phyloP scores from a whole-genome alignment of 2,329 filamentous ascomycete species.

The Remersonia thermophila region DNA sequence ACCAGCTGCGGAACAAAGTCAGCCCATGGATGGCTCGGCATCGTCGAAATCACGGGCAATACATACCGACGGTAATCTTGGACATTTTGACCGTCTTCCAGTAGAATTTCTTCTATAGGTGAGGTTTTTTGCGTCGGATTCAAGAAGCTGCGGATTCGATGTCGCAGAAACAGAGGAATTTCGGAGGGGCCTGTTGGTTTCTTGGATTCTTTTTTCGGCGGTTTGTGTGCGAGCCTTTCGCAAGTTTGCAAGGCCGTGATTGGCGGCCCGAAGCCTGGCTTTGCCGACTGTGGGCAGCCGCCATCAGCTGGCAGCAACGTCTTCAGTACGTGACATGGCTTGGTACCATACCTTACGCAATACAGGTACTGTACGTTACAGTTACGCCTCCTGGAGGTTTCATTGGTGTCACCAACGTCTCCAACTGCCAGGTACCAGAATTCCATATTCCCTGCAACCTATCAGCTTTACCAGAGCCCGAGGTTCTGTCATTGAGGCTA shows the following conservation, averaged over 20 bases:
- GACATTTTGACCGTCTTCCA: constrained; percentile 86
- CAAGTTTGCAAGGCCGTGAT: not conserved
- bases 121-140: constrained; percentile 37
- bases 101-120: constrained; percentile 68
- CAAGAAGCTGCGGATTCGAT: constrained; percentile 10
- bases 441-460: too few species aligned
- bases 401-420: too few species aligned
- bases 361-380: too few species aligned
- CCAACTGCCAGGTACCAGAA: too few species aligned
- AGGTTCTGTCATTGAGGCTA: too few species aligned
- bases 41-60: constrained; percentile 3
- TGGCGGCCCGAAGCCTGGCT: too few species aligned
- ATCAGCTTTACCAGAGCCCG: too few species aligned
- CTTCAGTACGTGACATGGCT: too few species aligned
- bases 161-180: constrained; percentile 11
- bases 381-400: too few species aligned
- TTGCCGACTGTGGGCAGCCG: too few species aligned
- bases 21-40: constrained; percentile 8
- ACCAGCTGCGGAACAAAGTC: constrained; percentile 50
- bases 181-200: constrained; percentile 5
- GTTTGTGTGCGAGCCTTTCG: constrained; percentile 11
- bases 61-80: constrained; percentile 66
- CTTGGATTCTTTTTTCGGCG: not conserved
- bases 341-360: too few species aligned
- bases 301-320: not conserved